Conservation (phyloP, 1,139 yeast species). For the Hanseniaspora gamundiae region DNA sequence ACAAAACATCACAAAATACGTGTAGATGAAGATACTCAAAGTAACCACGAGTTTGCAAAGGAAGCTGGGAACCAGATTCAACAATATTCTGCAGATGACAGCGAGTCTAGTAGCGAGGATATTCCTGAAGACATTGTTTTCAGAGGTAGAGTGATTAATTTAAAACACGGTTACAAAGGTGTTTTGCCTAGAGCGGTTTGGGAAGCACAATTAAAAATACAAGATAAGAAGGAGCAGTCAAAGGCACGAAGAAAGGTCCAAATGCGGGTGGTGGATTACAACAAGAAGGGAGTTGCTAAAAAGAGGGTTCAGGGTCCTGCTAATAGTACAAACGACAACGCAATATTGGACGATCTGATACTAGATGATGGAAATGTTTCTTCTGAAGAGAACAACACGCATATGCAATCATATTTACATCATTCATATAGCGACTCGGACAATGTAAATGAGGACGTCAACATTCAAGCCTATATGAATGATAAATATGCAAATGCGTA, state of each 20-base stretch:
- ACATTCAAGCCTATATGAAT: not conserved
- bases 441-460: not conserved
- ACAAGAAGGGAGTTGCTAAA: not conserved
- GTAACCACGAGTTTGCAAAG: no score
- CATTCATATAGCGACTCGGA: not conserved
- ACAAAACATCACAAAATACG: no score
- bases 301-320: not conserved
- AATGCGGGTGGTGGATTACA: not conserved
- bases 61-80: no score
- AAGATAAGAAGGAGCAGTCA: conserved; percentile 9
- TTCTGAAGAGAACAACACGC: not conserved
- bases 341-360: no score
- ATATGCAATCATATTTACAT: not conserved
- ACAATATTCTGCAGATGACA: not conserved
- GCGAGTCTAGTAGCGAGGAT: not conserved
- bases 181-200: conserved; percentile 22
- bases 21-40: no score
- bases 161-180: conserved; percentile 22
- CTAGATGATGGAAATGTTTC: not conserved
- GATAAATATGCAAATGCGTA: not conserved
- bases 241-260: not conserved
- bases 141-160: conserved; percentile 19
- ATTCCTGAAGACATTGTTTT: conserved; percentile 12
- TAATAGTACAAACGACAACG: not conserved
- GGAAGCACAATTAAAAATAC: conserved; percentile 8